Evolutionary conservation across 208 protist species (phyloP).

Genomic region (Porcisia deanei): DNA sequence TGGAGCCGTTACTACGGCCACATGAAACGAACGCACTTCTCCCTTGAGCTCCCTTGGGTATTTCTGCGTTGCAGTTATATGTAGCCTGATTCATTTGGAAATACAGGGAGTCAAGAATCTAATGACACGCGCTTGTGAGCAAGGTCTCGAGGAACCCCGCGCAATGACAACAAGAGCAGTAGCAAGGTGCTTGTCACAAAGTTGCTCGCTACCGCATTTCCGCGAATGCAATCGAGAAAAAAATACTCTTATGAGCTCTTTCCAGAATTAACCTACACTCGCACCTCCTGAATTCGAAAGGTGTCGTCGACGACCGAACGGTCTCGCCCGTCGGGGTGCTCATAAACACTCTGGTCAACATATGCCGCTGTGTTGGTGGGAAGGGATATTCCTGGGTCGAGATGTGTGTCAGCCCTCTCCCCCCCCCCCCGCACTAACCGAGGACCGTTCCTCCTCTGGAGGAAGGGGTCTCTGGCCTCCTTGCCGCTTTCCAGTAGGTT

Average conservation of each 20-base stretch:
- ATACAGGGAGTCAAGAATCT: background rate
- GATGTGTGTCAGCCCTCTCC: background rate
- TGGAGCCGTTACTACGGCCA: background rate
- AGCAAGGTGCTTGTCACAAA: background rate
- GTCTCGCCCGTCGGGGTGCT: fast-evolving
- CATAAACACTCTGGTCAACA: background rate
- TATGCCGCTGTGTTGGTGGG: background rate
- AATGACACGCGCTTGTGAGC: background rate
- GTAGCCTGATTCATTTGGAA: background rate
- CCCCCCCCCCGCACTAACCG: too few species aligned
- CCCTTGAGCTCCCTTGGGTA: background rate
- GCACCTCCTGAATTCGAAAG: background rate
- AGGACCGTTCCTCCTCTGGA: too few species aligned
- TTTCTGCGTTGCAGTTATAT: background rate
- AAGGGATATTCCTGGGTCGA: background rate
- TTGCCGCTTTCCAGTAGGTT: background rate
- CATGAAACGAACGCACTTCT: background rate
- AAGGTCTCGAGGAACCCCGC: background rate
- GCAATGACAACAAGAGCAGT: background rate
- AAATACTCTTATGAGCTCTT: background rate
- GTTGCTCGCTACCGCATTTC: background rate
- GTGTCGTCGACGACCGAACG: too few species aligned
- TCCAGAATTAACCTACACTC: too few species aligned
- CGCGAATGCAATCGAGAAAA: background rate
- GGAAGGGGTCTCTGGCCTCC: background rate